Percentiles rank a stretch among this genome's conserved stretches.
These are phyloP conservation scores for Pyrenophora seminiperda DNA, from an alignment of 2,329 filamentous ascomycete genomes.

Conservation along the genomic window DNA sequence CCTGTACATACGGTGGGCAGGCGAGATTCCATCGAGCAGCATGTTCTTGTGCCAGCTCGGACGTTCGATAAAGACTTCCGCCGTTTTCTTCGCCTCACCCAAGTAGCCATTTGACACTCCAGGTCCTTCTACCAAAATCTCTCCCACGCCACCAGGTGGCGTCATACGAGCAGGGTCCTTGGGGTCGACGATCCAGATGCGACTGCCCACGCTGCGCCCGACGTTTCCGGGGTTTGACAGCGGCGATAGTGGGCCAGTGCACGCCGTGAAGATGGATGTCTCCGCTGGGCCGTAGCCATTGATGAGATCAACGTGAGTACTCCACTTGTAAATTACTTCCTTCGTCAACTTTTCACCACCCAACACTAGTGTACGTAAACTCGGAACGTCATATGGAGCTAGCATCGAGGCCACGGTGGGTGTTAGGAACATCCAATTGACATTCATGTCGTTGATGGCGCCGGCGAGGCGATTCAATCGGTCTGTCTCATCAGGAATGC, in stretches of 20 bases:
- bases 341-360: constrained; percentile 1
- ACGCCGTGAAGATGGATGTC: not conserved
- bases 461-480: not conserved
- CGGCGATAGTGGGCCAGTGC: not conserved
- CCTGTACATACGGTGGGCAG: not conserved
- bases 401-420: not conserved
- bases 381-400: not conserved
- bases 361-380: not conserved
- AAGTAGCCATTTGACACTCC: not conserved
- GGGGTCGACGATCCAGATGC: not conserved
- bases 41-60: not conserved
- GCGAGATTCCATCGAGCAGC: not conserved
- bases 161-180: not conserved
- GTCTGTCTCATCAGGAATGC: constrained; percentile 1
- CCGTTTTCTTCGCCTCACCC: not conserved
- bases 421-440: not conserved
- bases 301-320: not conserved
- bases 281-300: constrained; percentile 2
- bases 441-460: not conserved
- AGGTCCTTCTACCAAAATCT: not conserved
- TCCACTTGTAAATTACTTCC: not conserved
- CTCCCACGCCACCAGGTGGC: not conserved
- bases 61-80: not conserved
- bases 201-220: not conserved
- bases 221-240: not conserved